Evolutionary conservation across 306 rosid genomes (phyloP), one percentile per base, ranked within the genome.

Genomic region (Dicorynia guianensis): DNA sequence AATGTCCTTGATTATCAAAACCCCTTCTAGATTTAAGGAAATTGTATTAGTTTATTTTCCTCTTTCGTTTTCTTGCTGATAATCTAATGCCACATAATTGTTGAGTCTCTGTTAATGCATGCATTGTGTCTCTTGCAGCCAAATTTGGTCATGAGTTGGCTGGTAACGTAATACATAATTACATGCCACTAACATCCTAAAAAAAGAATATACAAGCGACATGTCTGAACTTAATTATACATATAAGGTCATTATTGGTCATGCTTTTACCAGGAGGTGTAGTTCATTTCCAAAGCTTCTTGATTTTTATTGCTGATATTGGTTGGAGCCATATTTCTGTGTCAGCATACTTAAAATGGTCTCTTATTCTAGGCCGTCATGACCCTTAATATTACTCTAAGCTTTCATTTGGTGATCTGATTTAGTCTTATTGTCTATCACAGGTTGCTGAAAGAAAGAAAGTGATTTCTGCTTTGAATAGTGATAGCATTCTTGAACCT

Each of bases 391-490:
- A 53, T 78, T 59, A 35, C 25, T 15, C 25, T 18, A 48, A 72
- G 72, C 54, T 53, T 74, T 42, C 59, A 33, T 38, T 9, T 6
- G 50, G 64, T 67, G 70, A 67, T 61, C 30, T 78, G 54, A 48
- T 74, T 40, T 65, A 46, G 46, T 38, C 69, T 53, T 73, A 38
- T 25, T 80, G 48, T 61, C 14, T 78, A 76, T 53, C 69, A 70
- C 75, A 95, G 98, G 92, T 92, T 86, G 87, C 96, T 46, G 98
- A 92, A 78, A 89, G 96, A 85, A 90, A 76, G 85, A 90, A 90
- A 63, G 35, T 89, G 84, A 79, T 84, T 72, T 83, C 93, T 73
- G 81, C 93, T 66, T 85, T 92, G 57, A 79, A 85, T 49, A 63
- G 78, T 65, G 81, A 84, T 17, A 63, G 54, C 80, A 56, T 57